These are phyloP conservation scores for Colletotrichum sp. DNA, from an alignment of 2,329 filamentous ascomycete species.

Conservation along the genomic window DNA sequence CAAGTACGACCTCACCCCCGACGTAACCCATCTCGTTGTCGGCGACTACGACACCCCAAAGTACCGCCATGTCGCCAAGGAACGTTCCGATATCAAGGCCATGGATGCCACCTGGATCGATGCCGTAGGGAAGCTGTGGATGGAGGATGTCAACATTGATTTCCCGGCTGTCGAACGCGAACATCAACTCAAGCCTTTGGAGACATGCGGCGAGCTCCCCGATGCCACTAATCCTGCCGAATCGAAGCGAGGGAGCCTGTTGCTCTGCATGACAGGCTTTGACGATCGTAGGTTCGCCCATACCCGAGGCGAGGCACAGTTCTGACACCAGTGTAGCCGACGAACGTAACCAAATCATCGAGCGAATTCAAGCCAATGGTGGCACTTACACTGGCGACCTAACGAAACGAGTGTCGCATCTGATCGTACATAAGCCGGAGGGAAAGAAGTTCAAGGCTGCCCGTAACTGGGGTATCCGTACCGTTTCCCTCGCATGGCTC, in stretches of 20 bases:
- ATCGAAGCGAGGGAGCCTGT: slow-evolving; percentile 44
- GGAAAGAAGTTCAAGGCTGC: slow-evolving; percentile 93
- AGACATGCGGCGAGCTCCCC: slow-evolving; percentile 46
- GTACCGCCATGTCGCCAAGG: slow-evolving; percentile 92
- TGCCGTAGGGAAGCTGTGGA: slow-evolving; percentile 80
- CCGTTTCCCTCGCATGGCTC: slow-evolving; percentile 87
- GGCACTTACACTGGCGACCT: slow-evolving; percentile 89
- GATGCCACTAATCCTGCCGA: slow-evolving; percentile 35
- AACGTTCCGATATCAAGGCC: slow-evolving; percentile 83
- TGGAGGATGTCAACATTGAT: slow-evolving; percentile 77
- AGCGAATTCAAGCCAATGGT: slow-evolving; percentile 71
- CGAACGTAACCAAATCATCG: slow-evolving; percentile 73
- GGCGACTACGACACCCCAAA: slow-evolving; percentile 90
- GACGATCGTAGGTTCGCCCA: slow-evolving; percentile 47
- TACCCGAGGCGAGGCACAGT: background rate
- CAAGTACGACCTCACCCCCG: slow-evolving; percentile 91
- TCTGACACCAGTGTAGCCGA: slow-evolving; percentile 47
- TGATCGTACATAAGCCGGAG: slow-evolving; percentile 79
- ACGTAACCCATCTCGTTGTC: slow-evolving; percentile 93
- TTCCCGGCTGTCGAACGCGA: slow-evolving; percentile 71
- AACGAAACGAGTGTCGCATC: slow-evolving; percentile 83
- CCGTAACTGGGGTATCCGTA: slow-evolving; percentile 78
- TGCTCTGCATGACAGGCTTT: slow-evolving; percentile 64
- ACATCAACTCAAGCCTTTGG: slow-evolving; percentile 69
- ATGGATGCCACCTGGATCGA: slow-evolving; percentile 87